Percentiles rank a stretch among this genome's conserved stretches.
These are phyloP conservation scores for Ophiosphaerella korrae DNA, from an alignment of 2,329 filamentous ascomycete species.

Conservation along the genomic window DNA sequence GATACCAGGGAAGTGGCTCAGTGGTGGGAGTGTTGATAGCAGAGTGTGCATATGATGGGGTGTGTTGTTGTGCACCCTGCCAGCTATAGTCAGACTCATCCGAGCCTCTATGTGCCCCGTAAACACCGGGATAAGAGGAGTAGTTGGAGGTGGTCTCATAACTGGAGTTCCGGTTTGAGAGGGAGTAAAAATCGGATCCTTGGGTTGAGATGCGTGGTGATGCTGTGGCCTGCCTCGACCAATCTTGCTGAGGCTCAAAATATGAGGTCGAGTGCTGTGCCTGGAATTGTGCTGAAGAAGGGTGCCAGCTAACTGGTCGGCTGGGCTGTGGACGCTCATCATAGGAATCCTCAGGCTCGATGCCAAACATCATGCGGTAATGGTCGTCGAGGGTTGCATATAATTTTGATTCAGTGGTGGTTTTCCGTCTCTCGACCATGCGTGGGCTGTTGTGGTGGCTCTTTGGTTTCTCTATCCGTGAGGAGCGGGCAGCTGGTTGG, in stretches of 20 bases:
- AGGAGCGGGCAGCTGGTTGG: conserved; percentile 34
- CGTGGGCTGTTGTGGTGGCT: conserved; percentile 48
- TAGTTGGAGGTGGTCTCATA: conserved; percentile 26
- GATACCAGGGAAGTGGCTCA: conserved; percentile 44
- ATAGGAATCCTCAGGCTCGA: conserved; percentile 31
- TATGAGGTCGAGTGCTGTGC: conserved; percentile 25
- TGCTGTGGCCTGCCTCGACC: conserved; percentile 26
- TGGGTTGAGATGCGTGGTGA: conserved; percentile 34
- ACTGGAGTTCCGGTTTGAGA: conserved; percentile 42
- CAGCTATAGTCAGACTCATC: conserved; percentile 38
- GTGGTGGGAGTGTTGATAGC: conserved; percentile 38
- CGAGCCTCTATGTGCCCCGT: conserved; percentile 24
- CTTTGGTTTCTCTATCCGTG: conserved; percentile 47
- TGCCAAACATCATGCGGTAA: conserved; percentile 50
- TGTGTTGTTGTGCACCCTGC: conserved; percentile 32
- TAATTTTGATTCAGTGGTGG: conserved; percentile 43
- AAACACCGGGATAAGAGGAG: conserved; percentile 16
- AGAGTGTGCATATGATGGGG: conserved; percentile 30
- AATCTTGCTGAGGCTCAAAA: conserved; percentile 35
- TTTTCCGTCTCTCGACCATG: conserved; percentile 45
- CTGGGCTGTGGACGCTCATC: conserved; percentile 33
- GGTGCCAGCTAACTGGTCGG: conserved; percentile 77
- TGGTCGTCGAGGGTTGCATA: conserved; percentile 49
- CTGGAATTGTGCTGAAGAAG: conserved; percentile 59
- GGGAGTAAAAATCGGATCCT: conserved; percentile 43